phyloP scores from a whole-genome alignment of 495 filamentous ascomycete genomes.

The Penicillium tannophilum region DNA sequence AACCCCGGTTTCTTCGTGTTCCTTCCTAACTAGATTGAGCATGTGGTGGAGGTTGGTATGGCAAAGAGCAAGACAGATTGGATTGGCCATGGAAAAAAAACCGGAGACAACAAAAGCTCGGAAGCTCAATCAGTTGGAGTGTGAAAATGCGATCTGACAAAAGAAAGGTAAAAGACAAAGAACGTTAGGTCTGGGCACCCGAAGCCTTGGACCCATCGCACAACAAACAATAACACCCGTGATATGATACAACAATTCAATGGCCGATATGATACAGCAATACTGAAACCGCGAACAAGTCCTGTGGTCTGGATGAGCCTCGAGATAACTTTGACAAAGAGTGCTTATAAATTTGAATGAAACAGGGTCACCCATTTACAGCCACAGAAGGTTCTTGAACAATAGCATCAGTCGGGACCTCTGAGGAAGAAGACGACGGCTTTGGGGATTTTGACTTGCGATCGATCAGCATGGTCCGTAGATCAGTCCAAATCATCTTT shows the following conservation, averaged over 20 bases:
- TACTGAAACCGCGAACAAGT: background rate
- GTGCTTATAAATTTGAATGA: background rate
- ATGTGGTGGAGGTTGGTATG: background rate
- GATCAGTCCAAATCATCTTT: conserved; percentile 28
- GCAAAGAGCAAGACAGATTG: background rate
- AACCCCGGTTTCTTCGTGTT: background rate
- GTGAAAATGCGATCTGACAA: background rate
- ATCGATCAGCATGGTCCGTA: conserved; percentile 11
- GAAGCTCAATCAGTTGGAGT: background rate
- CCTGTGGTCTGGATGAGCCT: background rate
- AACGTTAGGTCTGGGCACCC: background rate
- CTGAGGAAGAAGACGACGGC: background rate
- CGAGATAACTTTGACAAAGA: background rate
- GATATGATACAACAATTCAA: conserved; percentile 22
- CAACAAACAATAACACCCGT: conserved; percentile 18
- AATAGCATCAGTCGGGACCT: background rate
- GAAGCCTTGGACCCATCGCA: background rate
- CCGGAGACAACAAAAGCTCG: background rate
- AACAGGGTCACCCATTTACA: background rate
- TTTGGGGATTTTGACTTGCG: conserved; percentile 7
- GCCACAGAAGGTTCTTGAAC: background rate
- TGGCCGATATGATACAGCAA: conserved; percentile 19
- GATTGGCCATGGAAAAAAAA: background rate
- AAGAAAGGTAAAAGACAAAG: conserved; percentile 5
- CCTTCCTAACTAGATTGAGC: background rate